These are phyloP conservation scores for Berberis thunbergii DNA, from an alignment of 164 flowering plant species.

Conservation along the genomic window DNA sequence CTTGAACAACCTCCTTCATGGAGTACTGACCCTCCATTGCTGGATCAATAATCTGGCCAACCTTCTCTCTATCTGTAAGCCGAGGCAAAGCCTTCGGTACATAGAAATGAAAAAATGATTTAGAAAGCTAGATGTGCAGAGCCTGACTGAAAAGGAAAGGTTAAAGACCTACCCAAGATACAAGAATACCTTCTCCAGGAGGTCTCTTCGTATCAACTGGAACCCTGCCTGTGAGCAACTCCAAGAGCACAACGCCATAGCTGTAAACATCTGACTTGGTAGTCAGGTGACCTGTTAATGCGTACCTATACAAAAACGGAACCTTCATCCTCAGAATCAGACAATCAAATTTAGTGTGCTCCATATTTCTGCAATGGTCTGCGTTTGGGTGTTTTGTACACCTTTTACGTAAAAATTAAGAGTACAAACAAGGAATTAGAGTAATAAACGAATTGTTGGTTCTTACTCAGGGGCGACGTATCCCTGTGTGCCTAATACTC, in stretches of 20 bases:
- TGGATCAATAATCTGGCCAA: constrained; percentile 85
- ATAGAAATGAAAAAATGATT: background rate
- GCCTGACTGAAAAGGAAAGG: background rate
- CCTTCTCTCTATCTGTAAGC: constrained; percentile 82
- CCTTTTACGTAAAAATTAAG: no score
- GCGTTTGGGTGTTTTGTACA: no score
- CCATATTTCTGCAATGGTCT: no score
- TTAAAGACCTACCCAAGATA: constrained; percentile 67
- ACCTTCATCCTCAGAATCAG: background rate
- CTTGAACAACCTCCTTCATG: constrained; percentile 86
- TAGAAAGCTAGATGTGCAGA: background rate
- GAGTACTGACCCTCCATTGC: constrained; percentile 82
- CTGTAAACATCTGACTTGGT: constrained; percentile 98
- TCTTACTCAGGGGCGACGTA: constrained; percentile 96
- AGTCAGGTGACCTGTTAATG: constrained; percentile 91
- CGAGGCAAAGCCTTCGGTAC: constrained; percentile 62
- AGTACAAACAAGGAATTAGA: background rate
- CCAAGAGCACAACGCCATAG: constrained; percentile 96
- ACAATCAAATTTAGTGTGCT: no score
- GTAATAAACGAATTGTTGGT: background rate
- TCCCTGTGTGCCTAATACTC: constrained; percentile 95
- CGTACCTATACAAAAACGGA: constrained; percentile 50
- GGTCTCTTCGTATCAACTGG: constrained; percentile 88
- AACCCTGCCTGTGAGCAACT: constrained; percentile 89
- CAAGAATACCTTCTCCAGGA: constrained; percentile 84